Evolutionary conservation across 768 basidiomycete genomes (phyloP).

Genomic region (Mycena polygramma): DNA sequence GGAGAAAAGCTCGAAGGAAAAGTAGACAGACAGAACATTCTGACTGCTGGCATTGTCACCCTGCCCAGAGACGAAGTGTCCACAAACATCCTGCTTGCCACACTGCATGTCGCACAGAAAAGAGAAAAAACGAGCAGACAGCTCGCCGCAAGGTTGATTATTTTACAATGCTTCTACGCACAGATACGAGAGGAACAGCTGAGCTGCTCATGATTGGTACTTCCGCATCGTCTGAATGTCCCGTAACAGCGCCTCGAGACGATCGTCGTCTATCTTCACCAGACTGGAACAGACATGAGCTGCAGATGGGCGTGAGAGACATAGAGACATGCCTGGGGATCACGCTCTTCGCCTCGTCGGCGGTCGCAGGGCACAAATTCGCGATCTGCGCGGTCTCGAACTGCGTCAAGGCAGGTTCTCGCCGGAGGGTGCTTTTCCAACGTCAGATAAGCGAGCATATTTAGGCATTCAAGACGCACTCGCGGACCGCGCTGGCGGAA

Average conservation of each 20-base stretch:
- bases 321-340: slow-evolving; percentile 77
- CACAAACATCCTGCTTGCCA: no score
- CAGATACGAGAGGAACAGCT: slow-evolving; percentile 1
- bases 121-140: no score
- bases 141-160: no score
- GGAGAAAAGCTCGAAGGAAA: no score
- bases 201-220: slow-evolving; percentile 75
- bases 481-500: slow-evolving; percentile 87
- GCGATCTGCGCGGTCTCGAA: slow-evolving; percentile 96
- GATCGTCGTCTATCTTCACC: slow-evolving; percentile 90
- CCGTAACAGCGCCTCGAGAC: slow-evolving; percentile 83
- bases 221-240: slow-evolving; percentile 93
- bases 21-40: no score
- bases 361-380: slow-evolving; percentile 88
- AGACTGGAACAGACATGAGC: slow-evolving; percentile 55
- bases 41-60: no score
- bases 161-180: slow-evolving; percentile 17
- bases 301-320: not conserved
- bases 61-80: no score
- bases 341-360: slow-evolving; percentile 93
- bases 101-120: no score
- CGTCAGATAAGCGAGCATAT: slow-evolving; percentile 18
- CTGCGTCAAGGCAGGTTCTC: slow-evolving; percentile 85
- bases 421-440: slow-evolving; percentile 68
- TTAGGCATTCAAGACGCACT: slow-evolving; percentile 60